Conservation (phyloP, 2,329 filamentous ascomycete species). For the Monosporascus sp. region DNA sequence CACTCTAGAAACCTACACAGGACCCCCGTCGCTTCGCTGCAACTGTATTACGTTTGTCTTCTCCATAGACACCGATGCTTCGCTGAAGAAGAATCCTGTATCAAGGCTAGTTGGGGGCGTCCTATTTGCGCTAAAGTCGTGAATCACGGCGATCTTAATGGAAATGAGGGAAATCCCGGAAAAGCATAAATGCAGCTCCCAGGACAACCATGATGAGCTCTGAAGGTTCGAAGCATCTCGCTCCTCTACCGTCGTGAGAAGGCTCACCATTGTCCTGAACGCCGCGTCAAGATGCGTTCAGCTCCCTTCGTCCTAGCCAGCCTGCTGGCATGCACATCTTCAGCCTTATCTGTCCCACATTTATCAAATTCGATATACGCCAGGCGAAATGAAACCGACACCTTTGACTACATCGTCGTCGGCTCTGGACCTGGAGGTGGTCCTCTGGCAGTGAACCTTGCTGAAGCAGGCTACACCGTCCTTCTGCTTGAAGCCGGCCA, state of each 20-base stretch:
- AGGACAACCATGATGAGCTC: neutral
- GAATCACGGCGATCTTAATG: too few species aligned
- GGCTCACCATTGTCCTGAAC: neutral
- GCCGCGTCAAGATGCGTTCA: neutral
- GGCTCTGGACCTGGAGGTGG: constrained; percentile 49
- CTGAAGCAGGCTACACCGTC: constrained; percentile 46
- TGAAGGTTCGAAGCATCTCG: neutral
- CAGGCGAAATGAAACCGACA: neutral
- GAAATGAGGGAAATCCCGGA: too few species aligned
- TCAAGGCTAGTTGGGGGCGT: too few species aligned
- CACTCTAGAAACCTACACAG: too few species aligned
- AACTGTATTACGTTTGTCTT: too few species aligned
- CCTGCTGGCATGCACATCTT: neutral
- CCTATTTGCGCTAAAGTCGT: too few species aligned
- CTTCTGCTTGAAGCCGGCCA: constrained; percentile 53
- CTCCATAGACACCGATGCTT: too few species aligned
- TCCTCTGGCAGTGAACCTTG: constrained; percentile 46
- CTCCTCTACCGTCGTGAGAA: neutral
- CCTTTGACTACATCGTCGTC: constrained; percentile 41
- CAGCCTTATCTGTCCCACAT: neutral
- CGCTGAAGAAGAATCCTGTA: too few species aligned
- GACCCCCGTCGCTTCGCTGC: too few species aligned
- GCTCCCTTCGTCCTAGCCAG: neutral
- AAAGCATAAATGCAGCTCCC: too few species aligned
- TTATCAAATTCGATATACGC: neutral